These are phyloP conservation scores for Cryptosporidium bovis DNA, from an alignment of 169 alveolate genomes.

Conservation along the genomic window DNA sequence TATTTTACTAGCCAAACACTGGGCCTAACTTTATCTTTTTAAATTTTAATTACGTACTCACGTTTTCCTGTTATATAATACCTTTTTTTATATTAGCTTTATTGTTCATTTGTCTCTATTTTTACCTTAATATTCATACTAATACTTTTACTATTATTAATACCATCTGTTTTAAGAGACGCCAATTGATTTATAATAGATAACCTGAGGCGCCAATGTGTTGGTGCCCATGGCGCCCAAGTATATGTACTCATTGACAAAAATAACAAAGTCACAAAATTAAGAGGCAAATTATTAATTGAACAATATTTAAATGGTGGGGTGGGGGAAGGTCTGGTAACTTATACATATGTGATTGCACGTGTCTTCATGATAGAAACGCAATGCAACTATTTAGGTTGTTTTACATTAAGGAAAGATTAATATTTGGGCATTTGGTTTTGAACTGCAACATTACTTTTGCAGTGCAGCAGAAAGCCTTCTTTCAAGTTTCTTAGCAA, in stretches of 20 bases:
- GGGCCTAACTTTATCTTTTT: background rate
- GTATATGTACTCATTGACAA: no score
- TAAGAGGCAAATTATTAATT: no score
- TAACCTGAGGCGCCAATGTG: no score
- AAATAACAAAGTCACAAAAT: no score
- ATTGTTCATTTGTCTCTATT: conserved; percentile 44
- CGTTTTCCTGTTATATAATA: background rate
- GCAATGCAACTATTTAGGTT: background rate
- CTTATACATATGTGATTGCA: no score
- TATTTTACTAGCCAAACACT: background rate
- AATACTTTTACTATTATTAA: no score
- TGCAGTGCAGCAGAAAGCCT: conserved; percentile 68
- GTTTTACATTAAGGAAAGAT: background rate
- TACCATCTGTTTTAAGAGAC: conserved; percentile 18
- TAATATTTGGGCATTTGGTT: background rate
- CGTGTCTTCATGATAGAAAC: background rate
- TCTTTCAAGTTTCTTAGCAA: conserved; percentile 63
- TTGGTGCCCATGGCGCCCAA: no score
- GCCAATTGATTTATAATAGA: conserved; percentile 2
- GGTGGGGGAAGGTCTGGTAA: no score
- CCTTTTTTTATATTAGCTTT: background rate
- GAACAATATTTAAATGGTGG: no score
- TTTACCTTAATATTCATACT: background rate
- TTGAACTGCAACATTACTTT: conserved; percentile 2
- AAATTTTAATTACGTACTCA: background rate